Percentiles rank a stretch among this genome's conserved stretches.
These are phyloP conservation scores for Plasmodium berghei DNA, from an alignment of 169 alveolate genomes.

Conservation along the genomic window DNA sequence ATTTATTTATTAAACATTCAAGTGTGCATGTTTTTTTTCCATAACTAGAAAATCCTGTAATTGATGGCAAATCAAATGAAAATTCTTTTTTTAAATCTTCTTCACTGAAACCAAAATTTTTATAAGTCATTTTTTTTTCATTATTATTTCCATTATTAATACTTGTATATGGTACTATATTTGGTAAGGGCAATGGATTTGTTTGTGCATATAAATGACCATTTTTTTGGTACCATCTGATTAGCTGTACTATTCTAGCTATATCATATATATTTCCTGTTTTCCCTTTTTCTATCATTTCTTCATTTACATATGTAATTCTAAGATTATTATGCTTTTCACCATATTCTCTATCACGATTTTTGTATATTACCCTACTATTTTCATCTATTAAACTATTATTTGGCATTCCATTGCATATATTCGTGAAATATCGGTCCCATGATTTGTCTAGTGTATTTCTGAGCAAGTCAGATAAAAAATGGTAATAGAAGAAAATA, in stretches of 20 bases:
- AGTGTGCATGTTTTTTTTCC: conserved; percentile 68
- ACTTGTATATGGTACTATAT: conserved; percentile 81
- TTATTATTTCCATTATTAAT: conserved; percentile 24
- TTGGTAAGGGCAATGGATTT: conserved; percentile 84
- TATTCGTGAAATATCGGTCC: conserved; percentile 26
- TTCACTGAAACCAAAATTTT: conserved; percentile 57
- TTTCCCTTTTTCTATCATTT: conserved; percentile 64
- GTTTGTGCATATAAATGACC: conserved; percentile 81
- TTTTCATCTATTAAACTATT: neutral
- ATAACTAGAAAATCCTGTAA: conserved; percentile 51
- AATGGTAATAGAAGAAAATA: neutral
- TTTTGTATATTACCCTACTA: neutral
- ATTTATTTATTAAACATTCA: conserved; percentile 65
- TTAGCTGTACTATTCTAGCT: conserved; percentile 78
- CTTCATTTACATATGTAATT: conserved; percentile 52
- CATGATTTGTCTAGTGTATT: conserved; percentile 44
- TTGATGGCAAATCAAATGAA: conserved; percentile 65
- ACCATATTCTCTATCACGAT: neutral
- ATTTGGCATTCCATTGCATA: neutral
- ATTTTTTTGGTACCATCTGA: conserved; percentile 79
- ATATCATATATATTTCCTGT: conserved; percentile 58
- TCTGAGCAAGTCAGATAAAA: neutral
- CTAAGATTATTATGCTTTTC: neutral
- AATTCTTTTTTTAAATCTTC: conserved; percentile 63
- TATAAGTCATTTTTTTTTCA: conserved; percentile 29